Percentiles rank a stretch among this genome's conserved stretches.
These are phyloP conservation scores for Pleurotus sapidus DNA, from an alignment of 768 basidiomycete genomes.

Conservation along the genomic window DNA sequence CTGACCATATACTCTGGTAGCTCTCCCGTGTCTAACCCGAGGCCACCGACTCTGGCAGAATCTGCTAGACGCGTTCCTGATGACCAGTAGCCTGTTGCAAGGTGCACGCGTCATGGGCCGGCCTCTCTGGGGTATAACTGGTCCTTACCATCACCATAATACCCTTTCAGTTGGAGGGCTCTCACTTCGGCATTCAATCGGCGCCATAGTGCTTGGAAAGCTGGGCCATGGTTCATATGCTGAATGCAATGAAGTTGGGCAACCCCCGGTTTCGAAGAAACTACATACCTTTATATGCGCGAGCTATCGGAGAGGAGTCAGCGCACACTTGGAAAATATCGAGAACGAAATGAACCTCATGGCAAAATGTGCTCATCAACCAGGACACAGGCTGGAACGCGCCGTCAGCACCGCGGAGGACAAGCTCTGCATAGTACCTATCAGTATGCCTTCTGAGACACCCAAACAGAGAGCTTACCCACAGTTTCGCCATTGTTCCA, in stretches of 20 bases:
- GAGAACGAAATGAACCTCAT: constrained; percentile 55
- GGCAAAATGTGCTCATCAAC: constrained; percentile 77
- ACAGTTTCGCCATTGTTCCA: constrained; percentile 84
- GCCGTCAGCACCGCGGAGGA: constrained; percentile 61
- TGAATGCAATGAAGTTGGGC: constrained; percentile 19
- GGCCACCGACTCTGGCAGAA: constrained; percentile 49
- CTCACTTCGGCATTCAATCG: constrained; percentile 64
- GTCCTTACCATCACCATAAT: constrained; percentile 74
- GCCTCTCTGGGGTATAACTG: neutral
- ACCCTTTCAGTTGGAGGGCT: constrained; percentile 68
- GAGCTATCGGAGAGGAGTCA: constrained; percentile 39
- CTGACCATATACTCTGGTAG: constrained; percentile 78
- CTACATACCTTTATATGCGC: constrained; percentile 73
- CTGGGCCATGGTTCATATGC: constrained; percentile 81
- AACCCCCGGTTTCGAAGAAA: too few relatives aligned
- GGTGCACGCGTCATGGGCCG: neutral
- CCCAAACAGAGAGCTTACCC: constrained; percentile 34
- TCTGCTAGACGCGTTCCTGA: constrained; percentile 70
- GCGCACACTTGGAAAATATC: neutral
- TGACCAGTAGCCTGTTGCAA: constrained; percentile 71
- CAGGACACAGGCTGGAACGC: constrained; percentile 60
- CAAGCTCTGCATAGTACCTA: constrained; percentile 54
- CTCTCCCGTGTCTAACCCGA: constrained; percentile 51
- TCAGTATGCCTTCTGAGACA: too few relatives aligned
- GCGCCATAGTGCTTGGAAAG: constrained; percentile 74